Conservation (phyloP, 257 asterid species). For the Ilex asprella region DNA sequence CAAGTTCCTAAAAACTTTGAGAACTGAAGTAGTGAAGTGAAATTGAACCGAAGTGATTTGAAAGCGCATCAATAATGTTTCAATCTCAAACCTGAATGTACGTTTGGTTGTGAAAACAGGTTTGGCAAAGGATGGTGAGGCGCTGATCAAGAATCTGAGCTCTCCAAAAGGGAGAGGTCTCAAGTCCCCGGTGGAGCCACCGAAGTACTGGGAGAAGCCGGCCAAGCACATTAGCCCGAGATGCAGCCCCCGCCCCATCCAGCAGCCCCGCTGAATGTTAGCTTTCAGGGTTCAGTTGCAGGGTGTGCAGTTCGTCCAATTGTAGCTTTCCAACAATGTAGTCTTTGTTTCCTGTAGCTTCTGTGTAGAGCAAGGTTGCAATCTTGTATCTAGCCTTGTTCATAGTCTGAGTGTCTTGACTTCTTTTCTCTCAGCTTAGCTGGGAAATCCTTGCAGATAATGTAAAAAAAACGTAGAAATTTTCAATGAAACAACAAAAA, state of each 20-base stretch:
- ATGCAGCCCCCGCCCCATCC: conserved; percentile 76
- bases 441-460: conserved; percentile 5
- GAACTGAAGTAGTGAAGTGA: no score
- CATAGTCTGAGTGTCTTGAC: conserved; percentile 63
- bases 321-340: conserved; percentile 2
- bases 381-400: conserved; percentile 59
- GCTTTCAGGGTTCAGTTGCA: conserved; percentile 11
- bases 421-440: conserved; percentile 22
- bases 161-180: conserved; percentile 32
- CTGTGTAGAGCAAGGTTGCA: conserved; percentile 68
- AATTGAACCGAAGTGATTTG: no score
- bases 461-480: conserved; percentile 18
- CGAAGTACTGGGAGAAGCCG: conserved; percentile 58
- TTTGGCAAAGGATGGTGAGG: conserved; percentile 29
- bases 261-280: conserved; percentile 71
- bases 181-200: conserved; percentile 31
- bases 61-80: no score
- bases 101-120: conserved; percentile 17
- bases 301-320: conserved; percentile 17
- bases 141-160: conserved; percentile 36
- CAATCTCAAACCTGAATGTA: not conserved
- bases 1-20: no score
- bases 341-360: conserved; percentile 23
- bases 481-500: not conserved
- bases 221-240: conserved; percentile 51